Percentiles rank a stretch among this genome's conserved stretches.
Evolutionary conservation across 2,329 filamentous ascomycete species (phyloP).

Genomic region (Coniochaeta hoffmannii): DNA sequence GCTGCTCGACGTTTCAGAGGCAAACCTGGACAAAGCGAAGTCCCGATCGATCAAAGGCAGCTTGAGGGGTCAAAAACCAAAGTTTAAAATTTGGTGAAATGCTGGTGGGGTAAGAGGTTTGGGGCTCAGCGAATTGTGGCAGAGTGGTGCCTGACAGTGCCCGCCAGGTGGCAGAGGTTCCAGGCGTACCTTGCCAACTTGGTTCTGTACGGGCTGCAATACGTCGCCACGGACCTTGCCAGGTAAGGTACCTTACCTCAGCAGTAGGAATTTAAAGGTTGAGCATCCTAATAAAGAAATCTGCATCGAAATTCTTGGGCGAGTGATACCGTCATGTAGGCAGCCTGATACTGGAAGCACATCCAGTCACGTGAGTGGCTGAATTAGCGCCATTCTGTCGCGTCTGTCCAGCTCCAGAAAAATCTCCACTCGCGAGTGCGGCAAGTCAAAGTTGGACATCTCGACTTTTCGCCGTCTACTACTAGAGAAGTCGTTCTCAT

Average conservation of each 20-base stretch:
- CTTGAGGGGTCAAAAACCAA: slow-evolving; percentile 4
- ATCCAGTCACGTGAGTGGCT: background rate
- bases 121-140: background rate
- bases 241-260: no score
- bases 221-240: no score
- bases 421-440: background rate
- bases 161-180: background rate
- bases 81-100: slow-evolving; percentile 5
- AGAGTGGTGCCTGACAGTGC: background rate
- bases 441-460: background rate
- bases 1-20: background rate
- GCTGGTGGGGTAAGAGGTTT: slow-evolving; percentile 1
- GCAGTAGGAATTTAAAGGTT: no score
- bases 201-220: no score
- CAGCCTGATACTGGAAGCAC: no score
- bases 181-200: no score
- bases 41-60: background rate
- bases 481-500: background rate
- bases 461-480: background rate
- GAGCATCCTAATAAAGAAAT: no score
- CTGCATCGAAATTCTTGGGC: no score
- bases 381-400: background rate
- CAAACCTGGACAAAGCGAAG: background rate
- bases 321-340: no score
- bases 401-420: background rate